Evolutionary conservation across 352 stramenopile species (phyloP), one percentile per base, ranked within the genome.

Genomic region (Globisporangium recalcitrans): DNA sequence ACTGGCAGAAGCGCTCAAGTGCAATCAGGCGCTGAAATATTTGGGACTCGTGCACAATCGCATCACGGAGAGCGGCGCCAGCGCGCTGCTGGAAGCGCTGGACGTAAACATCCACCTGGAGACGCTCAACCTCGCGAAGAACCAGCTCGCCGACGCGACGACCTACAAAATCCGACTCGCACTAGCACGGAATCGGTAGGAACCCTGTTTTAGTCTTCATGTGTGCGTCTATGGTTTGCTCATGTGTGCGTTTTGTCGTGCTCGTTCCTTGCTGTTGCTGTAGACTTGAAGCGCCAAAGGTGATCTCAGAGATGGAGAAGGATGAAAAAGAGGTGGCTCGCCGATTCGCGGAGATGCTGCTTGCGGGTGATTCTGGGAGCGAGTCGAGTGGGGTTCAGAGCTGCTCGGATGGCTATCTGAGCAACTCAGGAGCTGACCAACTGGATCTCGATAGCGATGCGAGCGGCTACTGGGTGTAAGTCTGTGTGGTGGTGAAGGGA

Each of bases 31-130:
- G 29, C 71, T 92, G 14, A 78, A 75, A 49, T 88, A 82, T 52
- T 47, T 92, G 7, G 79, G 80, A 0, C 69, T 92, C 14, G 73
- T 78, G 16, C 67, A 87, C 55, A 90, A 92, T 62, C 63, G 61
- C 52, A 85, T 92, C 59, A 75, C 74, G 6, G 62, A 55, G 34
- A 68, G 67, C 4, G 80, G 81, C 14, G 77, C 70, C 0, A 62
- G 78, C 48, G 78, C 74, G 21, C 64, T 92, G 3, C 62, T 90
- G 9, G 72, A 85, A 13, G 81, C 78, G 34, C 64, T 90, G 21
- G 72, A 90, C n/a, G 71, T 86, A 31, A 92, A 90, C 55, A 69
- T 77, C 24, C 65, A 82, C 34, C 65, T 92, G 21, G 74, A 91
- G 71, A 79, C 72, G 6, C 54, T 92, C 36, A 78, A 78, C 64